Conservation (phyloP, 371 early-diverging fungal species). For the Aphelidium insulamus region DNA sequence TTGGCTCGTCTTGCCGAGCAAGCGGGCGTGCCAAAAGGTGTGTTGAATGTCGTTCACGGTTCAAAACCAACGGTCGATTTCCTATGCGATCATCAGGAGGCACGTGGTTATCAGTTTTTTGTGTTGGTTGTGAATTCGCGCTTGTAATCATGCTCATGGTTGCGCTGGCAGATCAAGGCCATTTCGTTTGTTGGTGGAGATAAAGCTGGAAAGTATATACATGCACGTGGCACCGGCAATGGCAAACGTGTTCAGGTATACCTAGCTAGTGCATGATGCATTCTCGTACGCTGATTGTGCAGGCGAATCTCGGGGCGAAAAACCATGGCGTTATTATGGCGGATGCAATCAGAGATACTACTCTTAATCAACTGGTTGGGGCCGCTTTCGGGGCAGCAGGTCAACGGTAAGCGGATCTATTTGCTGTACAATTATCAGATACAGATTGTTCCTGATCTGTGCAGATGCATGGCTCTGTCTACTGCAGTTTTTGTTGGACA, state of each 20-base stretch:
- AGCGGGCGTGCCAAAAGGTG: slow-evolving; percentile 85
- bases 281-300: slow-evolving; percentile 1
- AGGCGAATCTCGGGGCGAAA: slow-evolving; percentile 88
- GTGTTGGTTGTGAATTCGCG: no score
- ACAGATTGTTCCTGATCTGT: neutral
- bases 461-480: slow-evolving; percentile 81
- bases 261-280: neutral
- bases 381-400: slow-evolving; percentile 96
- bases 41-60: slow-evolving; percentile 85
- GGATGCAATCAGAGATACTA: slow-evolving; percentile 69
- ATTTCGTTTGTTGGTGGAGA: slow-evolving; percentile 90
- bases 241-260: slow-evolving; percentile 80
- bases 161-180: slow-evolving; percentile 63
- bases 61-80: slow-evolving; percentile 71
- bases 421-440: no score
- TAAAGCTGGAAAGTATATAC: slow-evolving; percentile 67
- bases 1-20: slow-evolving; percentile 70
- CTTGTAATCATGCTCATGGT: no score
- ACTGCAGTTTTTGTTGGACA: slow-evolving; percentile 79
- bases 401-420: no score
- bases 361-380: slow-evolving; percentile 72
- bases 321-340: slow-evolving; percentile 90
- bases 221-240: slow-evolving; percentile 60
- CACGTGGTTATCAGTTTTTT: no score
- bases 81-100: slow-evolving; percentile 61